Conservation (phyloP, 495 filamentous ascomycete genomes). For the Xylaria palmicola region DNA sequence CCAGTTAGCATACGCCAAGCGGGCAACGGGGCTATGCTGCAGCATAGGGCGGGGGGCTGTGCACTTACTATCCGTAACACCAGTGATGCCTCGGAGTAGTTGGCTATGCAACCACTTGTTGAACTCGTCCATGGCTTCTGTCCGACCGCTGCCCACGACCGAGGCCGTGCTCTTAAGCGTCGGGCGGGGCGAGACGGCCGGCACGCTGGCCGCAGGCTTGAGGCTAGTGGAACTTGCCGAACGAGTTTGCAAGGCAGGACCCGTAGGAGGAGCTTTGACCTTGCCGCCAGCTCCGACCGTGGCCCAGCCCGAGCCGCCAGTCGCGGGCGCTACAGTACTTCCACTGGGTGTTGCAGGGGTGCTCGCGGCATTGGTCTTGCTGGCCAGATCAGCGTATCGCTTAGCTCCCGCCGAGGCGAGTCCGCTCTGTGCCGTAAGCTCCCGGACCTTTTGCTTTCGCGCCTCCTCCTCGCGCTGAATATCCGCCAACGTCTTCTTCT, state of each 20-base stretch:
- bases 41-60: slow-evolving; percentile 40
- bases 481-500: slow-evolving; percentile 90
- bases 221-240: slow-evolving; percentile 29
- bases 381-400: slow-evolving; percentile 92
- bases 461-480: slow-evolving; percentile 96
- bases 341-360: slow-evolving; percentile 21
- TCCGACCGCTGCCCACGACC: slow-evolving; percentile 54
- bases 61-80: slow-evolving; percentile 47
- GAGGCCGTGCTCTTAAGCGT: slow-evolving; percentile 35
- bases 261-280: slow-evolving; percentile 67
- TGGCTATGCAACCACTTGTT: slow-evolving; percentile 84
- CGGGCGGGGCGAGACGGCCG: slow-evolving; percentile 25
- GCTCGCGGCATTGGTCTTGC: slow-evolving; percentile 55
- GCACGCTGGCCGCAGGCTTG: slow-evolving; percentile 25
- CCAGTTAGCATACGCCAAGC: neutral
- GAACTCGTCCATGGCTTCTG: slow-evolving; percentile 74
- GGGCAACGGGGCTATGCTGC: slow-evolving; percentile 56
- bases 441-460: slow-evolving; percentile 74
- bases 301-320: slow-evolving; percentile 67
- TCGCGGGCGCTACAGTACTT: slow-evolving; percentile 32
- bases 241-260: slow-evolving; percentile 31
- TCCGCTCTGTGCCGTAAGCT: slow-evolving; percentile 49
- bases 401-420: slow-evolving; percentile 63
- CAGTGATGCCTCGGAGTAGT: slow-evolving; percentile 55
- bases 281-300: slow-evolving; percentile 96